phyloP scores from a whole-genome alignment of 2,329 filamentous ascomycete genomes.

The Aureobasidium melanogenum region DNA sequence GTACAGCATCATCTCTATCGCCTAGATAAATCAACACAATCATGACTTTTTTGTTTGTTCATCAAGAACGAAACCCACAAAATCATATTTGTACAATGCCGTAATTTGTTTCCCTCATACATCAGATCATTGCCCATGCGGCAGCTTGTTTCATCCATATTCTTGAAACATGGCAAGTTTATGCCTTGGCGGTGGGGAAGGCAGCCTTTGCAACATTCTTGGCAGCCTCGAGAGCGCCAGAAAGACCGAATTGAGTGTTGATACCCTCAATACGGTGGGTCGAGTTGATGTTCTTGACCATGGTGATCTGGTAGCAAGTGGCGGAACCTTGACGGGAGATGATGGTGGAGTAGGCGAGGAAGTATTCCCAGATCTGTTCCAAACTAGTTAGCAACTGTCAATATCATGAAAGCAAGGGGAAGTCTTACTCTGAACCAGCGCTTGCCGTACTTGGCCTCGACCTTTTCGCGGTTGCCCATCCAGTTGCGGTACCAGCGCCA shows the following conservation, averaged over 20 bases:
- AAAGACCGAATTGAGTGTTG: constrained; percentile 57
- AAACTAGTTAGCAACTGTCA: not conserved
- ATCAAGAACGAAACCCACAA: not conserved
- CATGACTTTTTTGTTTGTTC: constrained; percentile 6
- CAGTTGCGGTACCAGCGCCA: constrained; percentile 99
- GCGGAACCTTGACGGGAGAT: constrained; percentile 74
- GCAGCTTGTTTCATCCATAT: not conserved
- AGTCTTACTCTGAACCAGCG: constrained; percentile 84
- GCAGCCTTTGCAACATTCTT: constrained; percentile 27
- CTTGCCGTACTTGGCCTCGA: constrained; percentile 88
- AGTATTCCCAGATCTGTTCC: constrained; percentile 76
- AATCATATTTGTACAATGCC: constrained; percentile 4
- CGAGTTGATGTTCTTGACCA: constrained; percentile 86
- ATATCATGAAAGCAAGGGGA: constrained; percentile 17
- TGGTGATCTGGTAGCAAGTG: constrained; percentile 77
- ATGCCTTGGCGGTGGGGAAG: constrained; percentile 23
- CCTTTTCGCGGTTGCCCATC: constrained; percentile 87
- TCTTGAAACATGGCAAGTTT: not conserved
- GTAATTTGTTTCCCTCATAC: not conserved
- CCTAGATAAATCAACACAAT: not conserved
- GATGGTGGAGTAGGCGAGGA: constrained; percentile 79
- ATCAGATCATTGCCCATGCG: not conserved
- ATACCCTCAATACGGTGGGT: constrained; percentile 74
- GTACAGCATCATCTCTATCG: not conserved
- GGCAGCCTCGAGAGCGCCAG: constrained; percentile 51